Evolutionary conservation across 139 green algal genomes (phyloP).

Genomic region (Chlamydomonas schloesseri): DNA sequence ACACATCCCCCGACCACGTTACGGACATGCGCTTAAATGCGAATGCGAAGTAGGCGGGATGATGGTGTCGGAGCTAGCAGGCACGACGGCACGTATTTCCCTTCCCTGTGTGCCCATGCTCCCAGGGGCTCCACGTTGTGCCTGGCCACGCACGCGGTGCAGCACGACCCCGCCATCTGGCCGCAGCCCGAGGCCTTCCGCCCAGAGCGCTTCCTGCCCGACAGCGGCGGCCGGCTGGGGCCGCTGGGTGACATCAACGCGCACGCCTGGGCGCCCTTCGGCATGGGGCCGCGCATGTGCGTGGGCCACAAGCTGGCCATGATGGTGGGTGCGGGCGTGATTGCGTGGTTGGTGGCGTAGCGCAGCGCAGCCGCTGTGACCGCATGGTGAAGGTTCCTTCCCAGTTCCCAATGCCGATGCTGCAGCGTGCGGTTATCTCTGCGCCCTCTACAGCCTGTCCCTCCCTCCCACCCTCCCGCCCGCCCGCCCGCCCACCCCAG

Average conservation of each 20-base stretch:
- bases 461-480: not conserved
- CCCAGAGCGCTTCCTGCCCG: conserved; percentile 43
- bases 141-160: not conserved
- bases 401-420: too few relatives aligned
- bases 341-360: too few relatives aligned
- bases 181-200: conserved; percentile 39
- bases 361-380: too few relatives aligned
- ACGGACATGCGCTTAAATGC: too few relatives aligned
- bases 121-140: not conserved
- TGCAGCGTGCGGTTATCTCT: too few relatives aligned
- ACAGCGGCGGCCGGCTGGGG: not conserved
- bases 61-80: too few relatives aligned
- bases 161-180: conserved; percentile 29
- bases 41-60: too few relatives aligned
- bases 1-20: too few relatives aligned
- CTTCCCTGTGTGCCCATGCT: too few relatives aligned
- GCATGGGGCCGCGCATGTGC: conserved; percentile 58
- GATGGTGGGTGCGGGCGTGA: conserved; percentile 40
- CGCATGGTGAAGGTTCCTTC: too few relatives aligned
- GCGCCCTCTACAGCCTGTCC: not conserved
- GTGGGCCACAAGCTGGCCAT: conserved; percentile 60
- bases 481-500: not conserved
- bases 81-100: too few relatives aligned
- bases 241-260: not conserved
- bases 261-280: conserved; percentile 42